Base-by-base conservation (phyloP, 495 filamentous ascomycete species). In the Tuber borchii region DNA sequence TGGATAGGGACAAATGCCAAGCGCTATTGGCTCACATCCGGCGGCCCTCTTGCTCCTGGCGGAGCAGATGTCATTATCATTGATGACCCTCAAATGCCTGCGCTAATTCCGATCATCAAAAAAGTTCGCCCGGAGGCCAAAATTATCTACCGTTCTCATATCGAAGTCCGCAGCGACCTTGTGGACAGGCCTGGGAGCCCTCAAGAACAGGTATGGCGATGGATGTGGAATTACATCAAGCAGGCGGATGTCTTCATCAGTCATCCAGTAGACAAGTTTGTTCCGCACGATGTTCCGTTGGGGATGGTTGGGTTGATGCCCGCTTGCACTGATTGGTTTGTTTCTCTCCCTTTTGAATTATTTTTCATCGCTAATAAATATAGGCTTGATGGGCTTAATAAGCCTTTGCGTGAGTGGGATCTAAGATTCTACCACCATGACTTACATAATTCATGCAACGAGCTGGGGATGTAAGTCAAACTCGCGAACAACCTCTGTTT, bases 1-100 rank as follows among this genome's bases (percentile, higher is more conserved):
- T 97, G 93, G 93, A 90, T 93, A 74, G 85, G 87, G n/a, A 88
- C 91, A 31, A 95, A 95, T 82, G 91, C 92, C 1, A 87, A 88
- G 43, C 86, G 91, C 44, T 94, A 93, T 81, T 97, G 93, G 93
- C 87, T 92, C 40, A 86, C 85, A 19, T 82, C 86, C 16, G 89
- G 88, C 4, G 93, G 93, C 1, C 92, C 93, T 16, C 85, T 97
- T 6, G 85, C 87, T n/a, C 86, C 93, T 74, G 93, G 93, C 72
- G 93, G 93, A 72, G 93, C 93, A 26, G 90, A 96, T 82, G 85
- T 96, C 31, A 86, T 96, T 73, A 87, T 96, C 75, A 88, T 90
- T 31, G 93, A 97, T 79, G 93, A 97, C 78, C 92, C 93, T 26
- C 93, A 96, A 84, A 95, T 96, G 93, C 93, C 93, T 6, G 88